These are phyloP conservation scores for Phlyctochytrium arcticum DNA, from an alignment of 192 early-diverging fungal genomes.

Conservation along the genomic window DNA sequence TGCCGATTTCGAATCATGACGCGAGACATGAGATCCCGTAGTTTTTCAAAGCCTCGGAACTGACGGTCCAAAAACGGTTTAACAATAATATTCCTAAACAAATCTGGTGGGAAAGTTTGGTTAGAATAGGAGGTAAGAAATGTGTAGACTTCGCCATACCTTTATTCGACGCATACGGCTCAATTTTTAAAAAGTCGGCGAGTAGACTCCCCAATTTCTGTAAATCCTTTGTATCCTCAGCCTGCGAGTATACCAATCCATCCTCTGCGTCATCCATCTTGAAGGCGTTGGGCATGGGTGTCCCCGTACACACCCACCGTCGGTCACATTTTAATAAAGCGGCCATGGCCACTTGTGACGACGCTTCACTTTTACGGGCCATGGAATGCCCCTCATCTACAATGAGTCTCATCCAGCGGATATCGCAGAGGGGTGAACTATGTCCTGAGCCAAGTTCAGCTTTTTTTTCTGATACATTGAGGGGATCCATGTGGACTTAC, in stretches of 20 bases:
- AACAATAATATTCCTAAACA: conserved; percentile 48
- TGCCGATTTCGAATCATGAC: conserved; percentile 70
- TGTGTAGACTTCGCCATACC: conserved; percentile 4
- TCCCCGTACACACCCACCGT: conserved; percentile 69
- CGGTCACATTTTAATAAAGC: conserved; percentile 52
- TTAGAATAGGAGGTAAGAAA: no score
- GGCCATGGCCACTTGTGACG: conserved; percentile 48
- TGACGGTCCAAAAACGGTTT: conserved; percentile 52
- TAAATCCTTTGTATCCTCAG: conserved; percentile 43
- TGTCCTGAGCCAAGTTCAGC: background rate
- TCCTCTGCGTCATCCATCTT: no score
- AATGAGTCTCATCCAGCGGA: conserved; percentile 77
- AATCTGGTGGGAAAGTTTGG: no score
- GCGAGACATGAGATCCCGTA: conserved; percentile 58
- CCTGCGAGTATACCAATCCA: background rate
- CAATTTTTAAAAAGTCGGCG: conserved; percentile 55
- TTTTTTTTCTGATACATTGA: background rate
- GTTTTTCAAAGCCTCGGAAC: conserved; percentile 38
- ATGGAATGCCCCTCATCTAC: conserved; percentile 82
- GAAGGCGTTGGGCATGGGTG: conserved; percentile 40
- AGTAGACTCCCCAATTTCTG: conserved; percentile 57
- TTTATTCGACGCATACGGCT: conserved; percentile 53
- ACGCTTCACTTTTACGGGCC: conserved; percentile 36
- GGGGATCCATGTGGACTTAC: background rate
- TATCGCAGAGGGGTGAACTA: conserved; percentile 60